Evolutionary conservation across 768 basidiomycete species (phyloP).

Genomic region (Hericium coralloides): DNA sequence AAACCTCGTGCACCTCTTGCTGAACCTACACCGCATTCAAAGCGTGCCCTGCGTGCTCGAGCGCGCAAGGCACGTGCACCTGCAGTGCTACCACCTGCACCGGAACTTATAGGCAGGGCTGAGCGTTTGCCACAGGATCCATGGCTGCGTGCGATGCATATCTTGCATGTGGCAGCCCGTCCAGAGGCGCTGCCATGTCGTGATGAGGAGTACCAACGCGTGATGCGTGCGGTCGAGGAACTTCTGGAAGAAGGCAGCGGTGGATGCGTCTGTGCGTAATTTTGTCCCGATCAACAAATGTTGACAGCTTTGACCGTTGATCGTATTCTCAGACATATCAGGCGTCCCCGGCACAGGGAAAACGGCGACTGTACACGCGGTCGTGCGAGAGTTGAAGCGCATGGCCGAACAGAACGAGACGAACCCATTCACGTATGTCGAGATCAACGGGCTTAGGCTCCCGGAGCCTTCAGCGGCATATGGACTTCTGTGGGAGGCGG

Average conservation of each 20-base stretch:
- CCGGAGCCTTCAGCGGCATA: conserved; percentile 93
- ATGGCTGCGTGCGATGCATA: conserved; percentile 83
- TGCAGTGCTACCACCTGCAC: conserved; percentile 25
- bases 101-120: conserved; percentile 30
- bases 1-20: conserved; percentile 18
- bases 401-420: conserved; percentile 84
- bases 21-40: conserved; percentile 23
- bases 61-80: conserved; percentile 4
- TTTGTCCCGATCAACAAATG: not conserved
- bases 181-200: conserved; percentile 87
- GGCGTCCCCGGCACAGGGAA: conserved; percentile 99
- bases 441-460: conserved; percentile 93
- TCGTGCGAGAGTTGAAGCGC: conserved; percentile 80
- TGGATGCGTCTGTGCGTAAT: conserved; percentile 82
- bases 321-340: conserved; percentile 65
- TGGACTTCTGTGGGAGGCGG: conserved; percentile 82
- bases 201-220: conserved; percentile 72
- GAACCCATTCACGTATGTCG: conserved; percentile 91
- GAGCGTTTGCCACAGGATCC: conserved; percentile 47
- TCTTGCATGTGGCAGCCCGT: conserved; percentile 86
- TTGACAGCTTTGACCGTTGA: not conserved
- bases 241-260: conserved; percentile 89
- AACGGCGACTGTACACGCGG: conserved; percentile 94
- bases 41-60: conserved; percentile 10
- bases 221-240: conserved; percentile 71